Evolutionary conservation across 768 basidiomycete genomes (phyloP).

Genomic region (Tephrocybe sp.): DNA sequence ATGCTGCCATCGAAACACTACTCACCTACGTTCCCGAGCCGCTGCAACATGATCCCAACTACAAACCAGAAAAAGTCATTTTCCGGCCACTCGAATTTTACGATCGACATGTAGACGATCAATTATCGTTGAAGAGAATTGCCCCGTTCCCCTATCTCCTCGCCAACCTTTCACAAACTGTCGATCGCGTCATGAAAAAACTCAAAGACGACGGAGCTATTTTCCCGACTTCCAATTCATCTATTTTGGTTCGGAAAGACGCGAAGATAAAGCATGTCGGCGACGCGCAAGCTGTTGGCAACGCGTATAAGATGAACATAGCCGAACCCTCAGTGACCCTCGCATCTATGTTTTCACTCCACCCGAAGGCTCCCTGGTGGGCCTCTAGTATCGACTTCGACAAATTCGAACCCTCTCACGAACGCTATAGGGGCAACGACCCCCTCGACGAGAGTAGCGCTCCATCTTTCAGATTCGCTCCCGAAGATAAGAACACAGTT

Average conservation of each 20-base stretch:
- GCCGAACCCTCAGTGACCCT: neutral
- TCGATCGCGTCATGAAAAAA: neutral
- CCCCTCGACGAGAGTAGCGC: slow-evolving; percentile 3
- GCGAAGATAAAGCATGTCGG: slow-evolving; percentile 2
- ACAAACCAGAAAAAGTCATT: no score
- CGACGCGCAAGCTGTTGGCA: slow-evolving; percentile 7
- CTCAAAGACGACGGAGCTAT: neutral
- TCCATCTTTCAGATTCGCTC: neutral
- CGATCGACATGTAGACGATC: neutral
- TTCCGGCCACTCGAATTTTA: neutral
- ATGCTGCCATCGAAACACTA: slow-evolving; percentile 3
- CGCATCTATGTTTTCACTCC: slow-evolving; percentile 11
- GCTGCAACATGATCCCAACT: neutral
- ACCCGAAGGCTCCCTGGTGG: slow-evolving; percentile 9
- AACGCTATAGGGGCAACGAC: neutral
- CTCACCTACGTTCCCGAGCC: neutral
- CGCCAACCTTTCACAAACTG: neutral
- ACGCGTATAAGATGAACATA: slow-evolving; percentile 1
- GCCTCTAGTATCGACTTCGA: slow-evolving; percentile 4
- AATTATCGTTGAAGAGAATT: neutral
- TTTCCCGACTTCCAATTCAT: slow-evolving; percentile 1
- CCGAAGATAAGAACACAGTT: neutral
- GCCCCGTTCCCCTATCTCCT: neutral
- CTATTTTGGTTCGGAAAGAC: neutral
- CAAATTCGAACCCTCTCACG: neutral